Evolutionary conservation across 345 rosid species (phyloP).

Genomic region (Lumnitzera racemosa): DNA sequence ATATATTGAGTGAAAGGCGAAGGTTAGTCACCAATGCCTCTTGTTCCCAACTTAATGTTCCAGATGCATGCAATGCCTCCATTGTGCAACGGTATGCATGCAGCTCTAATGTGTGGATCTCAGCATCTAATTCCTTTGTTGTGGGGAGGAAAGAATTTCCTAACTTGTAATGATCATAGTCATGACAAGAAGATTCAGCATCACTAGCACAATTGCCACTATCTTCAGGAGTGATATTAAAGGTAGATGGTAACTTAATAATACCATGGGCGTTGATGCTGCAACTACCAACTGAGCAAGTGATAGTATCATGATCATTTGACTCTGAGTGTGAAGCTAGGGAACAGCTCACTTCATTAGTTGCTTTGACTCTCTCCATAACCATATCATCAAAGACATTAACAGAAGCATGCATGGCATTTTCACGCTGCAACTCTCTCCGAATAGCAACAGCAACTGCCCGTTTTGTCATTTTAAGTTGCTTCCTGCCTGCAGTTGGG

Average conservation of each 20-base stretch:
- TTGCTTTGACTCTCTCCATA: slow-evolving; percentile 29
- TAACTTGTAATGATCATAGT: slow-evolving; percentile 20
- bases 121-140: slow-evolving; percentile 33
- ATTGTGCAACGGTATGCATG: slow-evolving; percentile 46
- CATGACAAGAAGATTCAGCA: slow-evolving; percentile 36
- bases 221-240: slow-evolving; percentile 25
- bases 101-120: slow-evolving; percentile 54
- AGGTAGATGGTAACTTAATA: slow-evolving; percentile 13
- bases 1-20: slow-evolving; percentile 56
- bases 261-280: slow-evolving; percentile 23
- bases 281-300: slow-evolving; percentile 70
- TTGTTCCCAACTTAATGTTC: slow-evolving; percentile 73
- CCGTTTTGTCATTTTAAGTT: slow-evolving; percentile 11
- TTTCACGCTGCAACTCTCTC: slow-evolving; percentile 24
- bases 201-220: slow-evolving; percentile 31
- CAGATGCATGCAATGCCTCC: slow-evolving; percentile 53
- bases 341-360: slow-evolving; percentile 21
- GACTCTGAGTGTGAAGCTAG: slow-evolving; percentile 20
- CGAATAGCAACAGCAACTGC: slow-evolving; percentile 23
- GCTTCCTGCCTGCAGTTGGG: slow-evolving; percentile 18
- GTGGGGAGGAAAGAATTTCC: slow-evolving; percentile 17
- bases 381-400: slow-evolving; percentile 27
- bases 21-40: slow-evolving; percentile 72
- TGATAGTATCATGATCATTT: slow-evolving; percentile 27
- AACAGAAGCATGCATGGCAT: slow-evolving; percentile 18